Percentiles rank a stretch among this genome's conserved stretches.
Evolutionary conservation across 208 protist genomes (phyloP).

Genomic region (Acanthamoeba culbertsoni): DNA sequence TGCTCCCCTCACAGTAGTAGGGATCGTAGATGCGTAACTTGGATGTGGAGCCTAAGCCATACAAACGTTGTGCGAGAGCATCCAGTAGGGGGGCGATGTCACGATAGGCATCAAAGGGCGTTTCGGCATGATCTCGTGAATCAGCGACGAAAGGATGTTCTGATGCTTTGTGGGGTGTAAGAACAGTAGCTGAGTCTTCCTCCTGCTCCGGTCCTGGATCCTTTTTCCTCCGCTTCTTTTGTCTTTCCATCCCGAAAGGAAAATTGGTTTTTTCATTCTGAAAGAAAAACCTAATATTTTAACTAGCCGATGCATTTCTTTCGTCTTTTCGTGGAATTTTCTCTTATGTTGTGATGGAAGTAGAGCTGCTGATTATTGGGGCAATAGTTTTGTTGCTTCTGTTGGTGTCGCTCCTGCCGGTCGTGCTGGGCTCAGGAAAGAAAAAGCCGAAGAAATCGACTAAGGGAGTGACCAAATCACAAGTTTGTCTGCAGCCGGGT

Average conservation of each 20-base stretch:
- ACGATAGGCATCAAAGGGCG: slow-evolving; percentile 78
- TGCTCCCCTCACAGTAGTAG: slow-evolving; percentile 87
- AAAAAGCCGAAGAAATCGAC: background rate
- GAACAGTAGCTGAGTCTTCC: too few species aligned
- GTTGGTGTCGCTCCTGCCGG: background rate
- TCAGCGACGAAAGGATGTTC: background rate
- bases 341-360: background rate
- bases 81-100: slow-evolving; percentile 81
- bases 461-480: background rate
- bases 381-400: background rate
- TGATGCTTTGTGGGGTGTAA: background rate
- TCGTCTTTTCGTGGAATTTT: too few species aligned
- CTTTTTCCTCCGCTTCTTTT: background rate
- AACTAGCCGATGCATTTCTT: too few species aligned
- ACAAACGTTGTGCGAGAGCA: slow-evolving; percentile 75
- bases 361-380: background rate
- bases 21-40: slow-evolving; percentile 87
- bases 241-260: too few species aligned
- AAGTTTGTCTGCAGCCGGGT: background rate
- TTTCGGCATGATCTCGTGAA: slow-evolving; percentile 84
- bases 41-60: slow-evolving; percentile 60
- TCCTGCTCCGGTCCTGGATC: background rate
- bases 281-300: too few species aligned
- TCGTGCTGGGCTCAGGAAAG: background rate
- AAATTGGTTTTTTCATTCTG: too few species aligned